Evolutionary conservation across 805 yeast genomes (phyloP).

Genomic region (Lipomyces oligophaga): DNA sequence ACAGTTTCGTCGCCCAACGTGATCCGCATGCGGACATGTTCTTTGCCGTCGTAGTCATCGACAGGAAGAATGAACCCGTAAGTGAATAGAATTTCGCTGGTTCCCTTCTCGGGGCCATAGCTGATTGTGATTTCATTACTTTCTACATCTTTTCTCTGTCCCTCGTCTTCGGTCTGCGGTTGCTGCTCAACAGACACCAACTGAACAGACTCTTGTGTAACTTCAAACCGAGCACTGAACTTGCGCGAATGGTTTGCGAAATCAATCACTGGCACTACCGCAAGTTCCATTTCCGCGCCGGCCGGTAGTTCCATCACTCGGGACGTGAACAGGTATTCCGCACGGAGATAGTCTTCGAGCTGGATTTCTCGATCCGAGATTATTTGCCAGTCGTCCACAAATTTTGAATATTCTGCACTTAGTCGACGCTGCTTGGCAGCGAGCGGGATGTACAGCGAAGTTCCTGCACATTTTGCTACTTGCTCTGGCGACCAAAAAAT

Average conservation of each 20-base stretch:
- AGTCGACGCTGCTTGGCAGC: constrained; percentile 10
- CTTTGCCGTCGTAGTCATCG: constrained; percentile 4
- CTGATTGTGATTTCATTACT: constrained; percentile 37
- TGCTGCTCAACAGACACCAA: constrained; percentile 1
- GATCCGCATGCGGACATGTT: constrained; percentile 17
- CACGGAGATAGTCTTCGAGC: constrained; percentile 35
- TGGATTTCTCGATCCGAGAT: constrained; percentile 13
- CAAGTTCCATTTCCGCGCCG: constrained; percentile 33
- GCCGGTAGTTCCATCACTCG: constrained; percentile 36
- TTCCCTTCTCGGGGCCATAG: constrained; percentile 38
- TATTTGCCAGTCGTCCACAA: neutral
- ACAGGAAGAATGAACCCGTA: constrained; percentile 38
- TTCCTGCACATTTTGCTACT: constrained; percentile 4
- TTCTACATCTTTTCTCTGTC: constrained; percentile 33
- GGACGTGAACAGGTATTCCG: constrained; percentile 40
- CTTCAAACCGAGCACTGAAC: constrained; percentile 40
- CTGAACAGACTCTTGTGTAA: constrained; percentile 37
- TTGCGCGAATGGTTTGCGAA: constrained; percentile 46
- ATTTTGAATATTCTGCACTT: constrained; percentile 1
- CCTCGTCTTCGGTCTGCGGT: constrained; percentile 10
- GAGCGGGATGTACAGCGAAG: constrained; percentile 18
- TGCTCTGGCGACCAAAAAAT: constrained; percentile 14
- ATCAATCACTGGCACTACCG: constrained; percentile 55
- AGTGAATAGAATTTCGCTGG: constrained; percentile 40
- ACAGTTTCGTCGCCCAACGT: constrained; percentile 10